A percentile compares a stretch with the other conserved stretches of the same genome.
phyloP scores from a whole-genome alignment of 2,329 filamentous ascomycete genomes.

The Exophiala dermatitidis region DNA sequence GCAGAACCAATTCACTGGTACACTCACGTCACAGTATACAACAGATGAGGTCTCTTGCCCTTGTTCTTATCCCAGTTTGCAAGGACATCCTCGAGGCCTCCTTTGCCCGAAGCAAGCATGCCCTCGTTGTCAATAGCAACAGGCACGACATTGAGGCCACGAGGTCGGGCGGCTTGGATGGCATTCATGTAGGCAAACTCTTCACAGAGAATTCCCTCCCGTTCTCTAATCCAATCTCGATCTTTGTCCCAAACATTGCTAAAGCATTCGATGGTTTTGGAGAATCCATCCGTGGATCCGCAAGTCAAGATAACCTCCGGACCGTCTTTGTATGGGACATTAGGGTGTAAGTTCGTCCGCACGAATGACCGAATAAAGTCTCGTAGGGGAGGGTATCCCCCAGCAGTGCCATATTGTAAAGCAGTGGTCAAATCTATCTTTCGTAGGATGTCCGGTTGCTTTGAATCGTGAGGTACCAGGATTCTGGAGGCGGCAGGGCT shows the following conservation, averaged over 20 bases:
- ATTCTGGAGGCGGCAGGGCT: constrained; percentile 47
- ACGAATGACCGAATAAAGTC: constrained; percentile 74
- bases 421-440: constrained; percentile 76
- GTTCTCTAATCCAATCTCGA: constrained; percentile 58
- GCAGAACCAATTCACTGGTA: too few relatives aligned
- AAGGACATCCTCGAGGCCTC: constrained; percentile 69
- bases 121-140: constrained; percentile 72
- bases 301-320: constrained; percentile 72
- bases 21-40: constrained; percentile 84
- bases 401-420: constrained; percentile 77
- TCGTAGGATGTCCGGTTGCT: constrained; percentile 51
- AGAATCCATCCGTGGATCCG: constrained; percentile 78
- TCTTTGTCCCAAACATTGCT: constrained; percentile 67
- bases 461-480: constrained; percentile 62
- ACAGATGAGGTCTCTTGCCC: constrained; percentile 69
- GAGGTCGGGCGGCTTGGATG: constrained; percentile 58
- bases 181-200: constrained; percentile 75
- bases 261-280: constrained; percentile 68
- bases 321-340: constrained; percentile 68
- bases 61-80: constrained; percentile 70
- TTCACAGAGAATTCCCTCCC: constrained; percentile 74
- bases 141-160: constrained; percentile 64
- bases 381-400: constrained; percentile 72
- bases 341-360: constrained; percentile 68
- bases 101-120: constrained; percentile 66